phyloP scores from a whole-genome alignment of 2,329 filamentous ascomycete species.

The Lithohypha guttulata region DNA sequence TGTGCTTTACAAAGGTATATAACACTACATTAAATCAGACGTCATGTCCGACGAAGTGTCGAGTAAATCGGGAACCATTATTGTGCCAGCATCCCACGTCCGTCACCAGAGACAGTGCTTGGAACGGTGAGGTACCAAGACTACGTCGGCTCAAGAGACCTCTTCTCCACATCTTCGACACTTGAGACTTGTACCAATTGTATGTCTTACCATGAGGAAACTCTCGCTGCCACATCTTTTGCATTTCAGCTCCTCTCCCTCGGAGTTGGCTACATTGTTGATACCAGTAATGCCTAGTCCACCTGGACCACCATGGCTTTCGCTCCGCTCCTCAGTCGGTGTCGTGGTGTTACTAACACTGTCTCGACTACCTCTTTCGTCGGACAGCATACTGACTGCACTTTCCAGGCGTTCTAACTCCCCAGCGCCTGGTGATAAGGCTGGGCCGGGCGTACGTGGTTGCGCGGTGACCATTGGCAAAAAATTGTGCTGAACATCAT shows the following conservation, averaged over 20 bases:
- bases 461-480: constrained; percentile 17
- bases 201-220: constrained; percentile 17
- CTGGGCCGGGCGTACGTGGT: constrained; percentile 17
- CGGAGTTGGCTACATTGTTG: constrained; percentile 1
- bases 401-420: constrained; percentile 17
- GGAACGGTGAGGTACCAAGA: not conserved
- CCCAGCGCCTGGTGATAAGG: constrained; percentile 10
- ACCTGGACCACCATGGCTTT: not conserved
- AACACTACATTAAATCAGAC: too few species aligned
- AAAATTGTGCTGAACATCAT: constrained; percentile 15
- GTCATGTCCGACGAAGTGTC: too few species aligned
- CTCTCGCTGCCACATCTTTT: constrained; percentile 17
- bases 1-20: too few species aligned
- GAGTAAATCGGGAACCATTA: too few species aligned
- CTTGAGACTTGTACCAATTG: constrained; percentile 12
- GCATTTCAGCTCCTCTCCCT: constrained; percentile 17
- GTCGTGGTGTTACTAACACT: constrained; percentile 3
- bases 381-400: constrained; percentile 18
- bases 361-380: constrained; percentile 15
- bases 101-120: not conserved
- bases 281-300: not conserved
- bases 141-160: not conserved
- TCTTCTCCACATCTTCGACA: constrained; percentile 19
- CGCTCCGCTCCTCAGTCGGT: not conserved
- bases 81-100: too few species aligned